Evolutionary conservation across 805 yeast species (phyloP).

Genomic region (Debaryomyces prosopidis): DNA sequence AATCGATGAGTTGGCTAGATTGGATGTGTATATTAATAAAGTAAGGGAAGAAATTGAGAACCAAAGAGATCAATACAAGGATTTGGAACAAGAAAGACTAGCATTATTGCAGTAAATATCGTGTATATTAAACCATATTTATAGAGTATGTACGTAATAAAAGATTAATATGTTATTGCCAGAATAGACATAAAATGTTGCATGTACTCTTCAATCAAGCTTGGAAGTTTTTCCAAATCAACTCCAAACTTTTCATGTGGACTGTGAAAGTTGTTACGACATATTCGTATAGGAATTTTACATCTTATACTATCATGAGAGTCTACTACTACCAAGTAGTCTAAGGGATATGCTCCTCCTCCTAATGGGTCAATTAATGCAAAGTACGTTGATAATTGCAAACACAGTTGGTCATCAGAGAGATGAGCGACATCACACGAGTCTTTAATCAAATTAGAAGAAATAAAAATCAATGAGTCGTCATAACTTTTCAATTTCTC

Average conservation of each 20-base stretch:
- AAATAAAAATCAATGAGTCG: slow-evolving; percentile 12
- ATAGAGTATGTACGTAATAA: not conserved
- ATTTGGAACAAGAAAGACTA: slow-evolving; percentile 41
- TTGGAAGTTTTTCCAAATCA: slow-evolving; percentile 8
- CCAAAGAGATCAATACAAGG: slow-evolving; percentile 39
- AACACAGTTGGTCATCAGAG: slow-evolving; percentile 18
- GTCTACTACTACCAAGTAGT: slow-evolving; percentile 25
- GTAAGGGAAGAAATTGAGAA: slow-evolving; percentile 42
- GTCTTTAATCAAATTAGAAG: slow-evolving; percentile 12
- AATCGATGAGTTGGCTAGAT: slow-evolving; percentile 39
- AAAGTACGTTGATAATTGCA: slow-evolving; percentile 20
- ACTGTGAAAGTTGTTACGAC: slow-evolving; percentile 5
- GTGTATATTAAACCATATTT: not conserved
- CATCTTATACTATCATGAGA: slow-evolving; percentile 11
- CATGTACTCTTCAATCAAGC: slow-evolving; percentile 9
- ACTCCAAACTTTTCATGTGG: slow-evolving; percentile 24
- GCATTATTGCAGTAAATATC: slow-evolving; percentile 33
- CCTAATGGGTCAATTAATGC: slow-evolving; percentile 34
- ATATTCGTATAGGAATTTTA: slow-evolving; percentile 18
- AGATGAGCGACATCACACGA: not conserved
- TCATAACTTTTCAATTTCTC: slow-evolving; percentile 8
- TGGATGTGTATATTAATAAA: slow-evolving; percentile 39
- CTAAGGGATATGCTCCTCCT: slow-evolving; percentile 37
- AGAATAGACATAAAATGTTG: slow-evolving; percentile 1
- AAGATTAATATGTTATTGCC: no score